Conservation (phyloP, 2,329 filamentous ascomycete genomes). For the Phialophora macrospora region DNA sequence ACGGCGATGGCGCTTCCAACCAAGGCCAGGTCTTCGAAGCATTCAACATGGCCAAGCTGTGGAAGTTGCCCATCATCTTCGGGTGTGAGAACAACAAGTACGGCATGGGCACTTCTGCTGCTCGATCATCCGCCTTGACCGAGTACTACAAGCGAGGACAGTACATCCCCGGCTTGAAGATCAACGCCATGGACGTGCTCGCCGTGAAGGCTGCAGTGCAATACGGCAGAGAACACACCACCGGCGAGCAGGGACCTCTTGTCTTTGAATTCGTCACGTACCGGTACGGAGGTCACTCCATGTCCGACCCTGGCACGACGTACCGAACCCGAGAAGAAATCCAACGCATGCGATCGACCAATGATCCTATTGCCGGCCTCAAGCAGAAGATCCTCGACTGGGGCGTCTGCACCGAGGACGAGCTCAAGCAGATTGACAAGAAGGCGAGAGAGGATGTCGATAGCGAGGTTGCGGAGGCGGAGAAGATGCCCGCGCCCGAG, state of each 20-base stretch:
- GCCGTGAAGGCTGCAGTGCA: conserved; percentile 95
- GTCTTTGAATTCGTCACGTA: conserved; percentile 99
- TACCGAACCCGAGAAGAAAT: conserved; percentile 99
- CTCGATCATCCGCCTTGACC: conserved; percentile 90
- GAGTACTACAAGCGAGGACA: conserved; percentile 99
- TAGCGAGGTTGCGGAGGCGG: conserved; percentile 85
- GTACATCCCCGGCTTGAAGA: conserved; percentile 98
- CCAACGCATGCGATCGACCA: conserved; percentile 98
- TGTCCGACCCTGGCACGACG: conserved; percentile 98
- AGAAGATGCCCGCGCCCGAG: conserved; percentile 83
- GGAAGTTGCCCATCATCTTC: conserved; percentile 94
- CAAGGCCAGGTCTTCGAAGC: conserved; percentile 99
- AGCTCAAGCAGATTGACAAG: conserved; percentile 96
- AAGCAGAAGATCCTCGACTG: conserved; percentile 99
- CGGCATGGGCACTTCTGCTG: conserved; percentile 97
- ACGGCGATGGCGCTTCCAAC: conserved; percentile 98
- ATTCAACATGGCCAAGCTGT: conserved; percentile 99
- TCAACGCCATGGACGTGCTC: conserved; percentile 99
- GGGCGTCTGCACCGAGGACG: conserved; percentile 87
- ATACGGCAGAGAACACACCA: conserved; percentile 88
- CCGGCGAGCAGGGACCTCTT: conserved; percentile 83
- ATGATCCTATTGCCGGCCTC: conserved; percentile 96
- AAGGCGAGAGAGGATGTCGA: conserved; percentile 84
- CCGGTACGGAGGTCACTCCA: conserved; percentile 98
- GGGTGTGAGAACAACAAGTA: conserved; percentile 99